phyloP scores from a whole-genome alignment of 306 rosid species.

The Cucumis melo region DNA sequence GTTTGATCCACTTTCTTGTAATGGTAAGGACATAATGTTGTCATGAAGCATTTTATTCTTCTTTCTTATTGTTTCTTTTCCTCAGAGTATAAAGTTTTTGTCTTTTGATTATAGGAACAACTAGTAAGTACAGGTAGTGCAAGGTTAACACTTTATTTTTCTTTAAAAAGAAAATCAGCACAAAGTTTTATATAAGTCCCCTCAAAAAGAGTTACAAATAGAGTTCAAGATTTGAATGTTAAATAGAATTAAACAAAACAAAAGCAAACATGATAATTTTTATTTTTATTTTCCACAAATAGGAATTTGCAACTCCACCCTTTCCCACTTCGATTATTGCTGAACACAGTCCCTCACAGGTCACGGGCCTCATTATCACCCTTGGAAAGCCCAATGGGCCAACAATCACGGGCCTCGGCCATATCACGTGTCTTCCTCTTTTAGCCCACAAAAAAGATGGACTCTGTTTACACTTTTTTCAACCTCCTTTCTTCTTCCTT shows the following conservation, averaged over 20 bases:
- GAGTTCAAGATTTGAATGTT: background rate
- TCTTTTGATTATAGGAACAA: background rate
- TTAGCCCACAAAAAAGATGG: background rate
- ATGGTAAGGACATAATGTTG: constrained; percentile 2
- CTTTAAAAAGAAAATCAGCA: too few species aligned
- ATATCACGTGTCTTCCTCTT: background rate
- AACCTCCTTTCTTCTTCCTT: background rate
- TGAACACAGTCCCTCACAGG: background rate
- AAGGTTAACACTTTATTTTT: background rate
- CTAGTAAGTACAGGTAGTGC: background rate
- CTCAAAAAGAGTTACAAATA: background rate
- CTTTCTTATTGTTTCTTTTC: background rate
- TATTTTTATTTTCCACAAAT: background rate
- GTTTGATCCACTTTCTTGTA: background rate
- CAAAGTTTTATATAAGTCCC: background rate
- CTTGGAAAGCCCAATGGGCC: background rate
- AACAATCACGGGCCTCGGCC: background rate
- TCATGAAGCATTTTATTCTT: background rate
- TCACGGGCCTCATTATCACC: background rate
- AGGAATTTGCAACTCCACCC: background rate
- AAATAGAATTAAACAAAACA: background rate
- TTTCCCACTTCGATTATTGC: background rate
- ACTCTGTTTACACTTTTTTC: background rate
- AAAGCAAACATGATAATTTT: background rate
- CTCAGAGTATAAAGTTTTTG: background rate